Evolutionary conservation across 1,284 basidiomycete genomes (phyloP).

Genomic region (Leccinum griseonigrum): DNA sequence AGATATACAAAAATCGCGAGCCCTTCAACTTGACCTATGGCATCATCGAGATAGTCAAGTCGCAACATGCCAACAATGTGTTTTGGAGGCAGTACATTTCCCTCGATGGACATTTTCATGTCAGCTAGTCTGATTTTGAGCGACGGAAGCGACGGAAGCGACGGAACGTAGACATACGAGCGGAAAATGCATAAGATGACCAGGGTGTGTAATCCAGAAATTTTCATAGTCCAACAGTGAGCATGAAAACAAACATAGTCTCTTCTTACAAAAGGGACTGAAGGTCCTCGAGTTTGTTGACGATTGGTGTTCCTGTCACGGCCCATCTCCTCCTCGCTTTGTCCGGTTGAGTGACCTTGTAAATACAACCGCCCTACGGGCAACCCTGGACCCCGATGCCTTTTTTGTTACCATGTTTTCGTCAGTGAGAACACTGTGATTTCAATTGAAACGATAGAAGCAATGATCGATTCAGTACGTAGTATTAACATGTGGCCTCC

Average conservation of each 20-base stretch:
- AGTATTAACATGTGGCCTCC: too few species aligned
- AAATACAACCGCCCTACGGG: too few species aligned
- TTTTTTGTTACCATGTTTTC: too few species aligned
- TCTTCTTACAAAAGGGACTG: conserved; percentile 76
- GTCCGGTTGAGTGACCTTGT: too few species aligned
- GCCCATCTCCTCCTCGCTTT: conserved; percentile 82
- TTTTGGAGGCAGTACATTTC: not conserved
- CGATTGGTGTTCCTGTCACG: conserved; percentile 93
- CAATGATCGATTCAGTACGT: too few species aligned
- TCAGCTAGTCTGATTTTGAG: conserved; percentile 10
- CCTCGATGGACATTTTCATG: conserved; percentile 8
- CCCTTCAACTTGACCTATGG: not conserved
- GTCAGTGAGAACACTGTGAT: too few species aligned
- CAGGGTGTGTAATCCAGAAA: conserved; percentile 91
- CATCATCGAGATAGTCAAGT: not conserved
- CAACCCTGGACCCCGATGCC: too few species aligned
- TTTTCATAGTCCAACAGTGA: conserved; percentile 48
- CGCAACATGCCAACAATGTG: not conserved
- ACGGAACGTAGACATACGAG: conserved; percentile 47
- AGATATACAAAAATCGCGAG: not conserved
- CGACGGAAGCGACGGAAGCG: too few species aligned
- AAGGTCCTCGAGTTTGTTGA: conserved; percentile 92
- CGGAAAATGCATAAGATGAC: conserved; percentile 88
- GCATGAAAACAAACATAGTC: conserved; percentile 2
- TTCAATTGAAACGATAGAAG: too few species aligned